Evolutionary conservation across 2,329 filamentous ascomycete genomes (phyloP).

Genomic region (Monosporascus sp.): DNA sequence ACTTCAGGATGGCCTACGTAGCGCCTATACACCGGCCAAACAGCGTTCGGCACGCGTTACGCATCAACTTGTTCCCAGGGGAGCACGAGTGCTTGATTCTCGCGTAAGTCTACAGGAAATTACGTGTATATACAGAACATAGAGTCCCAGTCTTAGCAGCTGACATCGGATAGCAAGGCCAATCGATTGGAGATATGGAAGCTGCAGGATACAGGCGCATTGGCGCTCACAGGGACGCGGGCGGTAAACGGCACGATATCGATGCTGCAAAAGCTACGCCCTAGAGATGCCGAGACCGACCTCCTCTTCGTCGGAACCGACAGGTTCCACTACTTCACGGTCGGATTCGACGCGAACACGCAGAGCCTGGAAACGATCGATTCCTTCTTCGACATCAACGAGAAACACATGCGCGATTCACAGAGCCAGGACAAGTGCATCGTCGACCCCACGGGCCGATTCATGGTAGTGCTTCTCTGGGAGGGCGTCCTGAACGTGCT

Average conservation of each 20-base stretch:
- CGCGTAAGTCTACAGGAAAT: constrained; percentile 56
- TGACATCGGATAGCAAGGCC: constrained; percentile 57
- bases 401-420: constrained; percentile 65
- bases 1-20: constrained; percentile 77
- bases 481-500: constrained; percentile 54
- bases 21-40: constrained; percentile 90
- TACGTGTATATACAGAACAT: background rate
- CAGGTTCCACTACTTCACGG: constrained; percentile 82
- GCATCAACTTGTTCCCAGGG: constrained; percentile 66
- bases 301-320: constrained; percentile 92
- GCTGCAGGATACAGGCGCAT: constrained; percentile 57
- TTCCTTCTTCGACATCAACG: constrained; percentile 47
- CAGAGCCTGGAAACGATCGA: constrained; percentile 47
- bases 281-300: constrained; percentile 68
- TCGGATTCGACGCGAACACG: constrained; percentile 68
- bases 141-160: constrained; percentile 9
- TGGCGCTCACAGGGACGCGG: constrained; percentile 55
- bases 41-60: constrained; percentile 84
- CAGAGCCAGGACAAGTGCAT: constrained; percentile 79
- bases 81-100: constrained; percentile 79
- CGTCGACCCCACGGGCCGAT: constrained; percentile 71
- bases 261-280: constrained; percentile 75
- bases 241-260: constrained; percentile 80
- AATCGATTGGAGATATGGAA: constrained; percentile 84
- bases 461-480: constrained; percentile 55